Percentiles rank a stretch among this genome's conserved stretches.
phyloP scores from a whole-genome alignment of 2,329 filamentous ascomycete genomes.

The Knufia petricola region DNA sequence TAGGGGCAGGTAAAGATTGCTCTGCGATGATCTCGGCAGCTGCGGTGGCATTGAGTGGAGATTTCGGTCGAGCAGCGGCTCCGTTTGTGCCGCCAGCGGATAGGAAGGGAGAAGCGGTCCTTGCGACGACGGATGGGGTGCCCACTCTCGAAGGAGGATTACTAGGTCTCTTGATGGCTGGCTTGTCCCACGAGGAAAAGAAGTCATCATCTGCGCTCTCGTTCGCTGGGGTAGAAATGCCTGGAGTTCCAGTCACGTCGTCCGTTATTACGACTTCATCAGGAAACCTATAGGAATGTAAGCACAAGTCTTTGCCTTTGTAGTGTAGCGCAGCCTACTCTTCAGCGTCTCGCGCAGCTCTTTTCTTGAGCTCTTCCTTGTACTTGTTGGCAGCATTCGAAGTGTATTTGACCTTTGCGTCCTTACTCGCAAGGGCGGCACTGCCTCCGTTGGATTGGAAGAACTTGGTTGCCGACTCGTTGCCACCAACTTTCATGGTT shows the following conservation, averaged over 20 bases:
- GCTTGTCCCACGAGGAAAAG: constrained; percentile 99
- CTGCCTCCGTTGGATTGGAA: constrained; percentile 95
- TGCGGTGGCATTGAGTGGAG: constrained; percentile 49
- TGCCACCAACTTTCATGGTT: constrained; percentile 95
- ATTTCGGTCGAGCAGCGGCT: constrained; percentile 69
- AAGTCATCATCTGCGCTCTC: constrained; percentile 77
- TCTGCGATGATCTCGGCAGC: constrained; percentile 46
- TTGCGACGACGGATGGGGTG: constrained; percentile 71
- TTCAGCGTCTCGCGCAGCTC: constrained; percentile 71
- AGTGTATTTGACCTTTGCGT: constrained; percentile 92
- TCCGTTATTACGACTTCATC: constrained; percentile 79
- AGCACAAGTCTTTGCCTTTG: constrained; percentile 18
- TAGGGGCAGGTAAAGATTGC: constrained; percentile 43
- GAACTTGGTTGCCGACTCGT: constrained; percentile 95
- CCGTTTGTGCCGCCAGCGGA: constrained; percentile 54
- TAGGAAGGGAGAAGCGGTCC: constrained; percentile 83
- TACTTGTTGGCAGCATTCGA: constrained; percentile 91
- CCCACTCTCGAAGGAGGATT: constrained; percentile 84
- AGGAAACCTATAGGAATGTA: constrained; percentile 53
- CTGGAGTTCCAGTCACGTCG: constrained; percentile 47
- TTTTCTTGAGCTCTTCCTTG: constrained; percentile 87
- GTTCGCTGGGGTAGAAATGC: constrained; percentile 64
- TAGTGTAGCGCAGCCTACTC: constrained; percentile 50
- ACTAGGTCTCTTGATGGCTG: constrained; percentile 88
- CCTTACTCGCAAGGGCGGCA: constrained; percentile 89